A percentile compares a stretch with the other conserved stretches of the same genome.
phyloP scores from a whole-genome alignment of 2,329 filamentous ascomycete genomes.

The Rachicladosporium sp. region DNA sequence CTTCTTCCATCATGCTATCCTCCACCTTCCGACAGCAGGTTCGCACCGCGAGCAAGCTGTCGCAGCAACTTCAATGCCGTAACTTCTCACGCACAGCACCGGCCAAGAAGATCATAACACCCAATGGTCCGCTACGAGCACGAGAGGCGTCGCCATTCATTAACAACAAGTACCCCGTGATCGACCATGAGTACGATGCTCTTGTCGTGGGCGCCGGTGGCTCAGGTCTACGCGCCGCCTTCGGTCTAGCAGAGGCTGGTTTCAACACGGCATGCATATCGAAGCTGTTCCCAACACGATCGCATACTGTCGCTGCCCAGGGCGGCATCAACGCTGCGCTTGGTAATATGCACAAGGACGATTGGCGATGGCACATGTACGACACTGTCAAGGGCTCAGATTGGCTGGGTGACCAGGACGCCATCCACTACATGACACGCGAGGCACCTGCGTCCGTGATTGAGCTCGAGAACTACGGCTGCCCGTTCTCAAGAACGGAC shows the following conservation, averaged over 20 bases:
- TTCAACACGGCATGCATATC: slow-evolving; percentile 82
- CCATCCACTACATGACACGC: slow-evolving; percentile 96
- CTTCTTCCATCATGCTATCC: slow-evolving; percentile 20
- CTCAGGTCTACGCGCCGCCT: slow-evolving; percentile 68
- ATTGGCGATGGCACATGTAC: slow-evolving; percentile 99
- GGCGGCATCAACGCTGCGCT: slow-evolving; percentile 81
- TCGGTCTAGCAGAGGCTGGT: slow-evolving; percentile 75
- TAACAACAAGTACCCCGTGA: slow-evolving; percentile 83
- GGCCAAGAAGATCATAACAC: slow-evolving; percentile 69
- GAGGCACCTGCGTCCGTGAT: slow-evolving; percentile 85
- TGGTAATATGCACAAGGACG: slow-evolving; percentile 94
- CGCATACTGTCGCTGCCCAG: slow-evolving; percentile 64
- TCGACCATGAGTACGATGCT: slow-evolving; percentile 99
- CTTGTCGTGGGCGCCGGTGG: slow-evolving; percentile 82
- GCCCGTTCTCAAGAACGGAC: slow-evolving; percentile 90
- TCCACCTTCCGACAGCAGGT: slow-evolving; percentile 22
- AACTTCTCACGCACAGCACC: slow-evolving; percentile 79
- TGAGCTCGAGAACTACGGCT: slow-evolving; percentile 94
- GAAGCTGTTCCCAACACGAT: slow-evolving; percentile 77
- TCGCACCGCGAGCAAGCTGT: slow-evolving; percentile 17
- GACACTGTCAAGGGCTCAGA: slow-evolving; percentile 96
- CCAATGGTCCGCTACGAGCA: slow-evolving; percentile 69
- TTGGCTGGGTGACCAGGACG: slow-evolving; percentile 95
- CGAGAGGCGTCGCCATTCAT: slow-evolving; percentile 86
- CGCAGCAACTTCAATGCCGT: slow-evolving; percentile 32